Evolutionary conservation across 2,329 filamentous ascomycete genomes (phyloP), one percentile per base, ranked within the genome.

Genomic region (Elsinoe fawcettii): DNA sequence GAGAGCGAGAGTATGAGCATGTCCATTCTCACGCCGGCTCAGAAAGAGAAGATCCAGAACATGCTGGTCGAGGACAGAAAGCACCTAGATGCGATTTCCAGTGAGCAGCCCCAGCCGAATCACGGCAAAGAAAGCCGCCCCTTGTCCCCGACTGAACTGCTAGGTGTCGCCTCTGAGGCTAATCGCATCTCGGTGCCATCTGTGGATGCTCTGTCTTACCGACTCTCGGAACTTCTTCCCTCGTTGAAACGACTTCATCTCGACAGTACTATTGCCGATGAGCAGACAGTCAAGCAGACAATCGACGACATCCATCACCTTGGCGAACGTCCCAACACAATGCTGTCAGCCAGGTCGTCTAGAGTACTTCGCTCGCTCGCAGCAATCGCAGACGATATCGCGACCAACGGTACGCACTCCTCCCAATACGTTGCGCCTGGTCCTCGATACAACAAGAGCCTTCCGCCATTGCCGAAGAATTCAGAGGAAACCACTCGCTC

Each of bases 111-210:
- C 56, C 16, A 51, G 18, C 11, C 58, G 22, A 6, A 59, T 32
- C 18, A 47, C 54, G 25, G 41, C 30, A 49, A 25, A 56, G 30
- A 47, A n/a, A 61, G 64, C 56, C 67, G 69, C 32, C 66, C 71
- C 6, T 65, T 70, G n/a, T 75, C 74, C 5, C 70, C 72, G 12
- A 67, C 73, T 36, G 67, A 73, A 53, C 64, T 75, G 46, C 66
- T 76, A 23, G 68, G 67, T 41, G 65, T 71, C 49, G 67, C 69
- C n/a, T 65, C 65, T 8, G 75, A 77, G 63, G 68, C 77, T 62
- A 72, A 76, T 23, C 69, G 71, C 27, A 63, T 78, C 20, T 73
- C 71, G 3, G 72, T 78, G 22, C 76, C 76, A 14, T 76, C 73
- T 3, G 70, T 77, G 14, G 68, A 67, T 25, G 73, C 69, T 9